phyloP scores from a whole-genome alignment of 257 asterid species.

The Plantago ovata region DNA sequence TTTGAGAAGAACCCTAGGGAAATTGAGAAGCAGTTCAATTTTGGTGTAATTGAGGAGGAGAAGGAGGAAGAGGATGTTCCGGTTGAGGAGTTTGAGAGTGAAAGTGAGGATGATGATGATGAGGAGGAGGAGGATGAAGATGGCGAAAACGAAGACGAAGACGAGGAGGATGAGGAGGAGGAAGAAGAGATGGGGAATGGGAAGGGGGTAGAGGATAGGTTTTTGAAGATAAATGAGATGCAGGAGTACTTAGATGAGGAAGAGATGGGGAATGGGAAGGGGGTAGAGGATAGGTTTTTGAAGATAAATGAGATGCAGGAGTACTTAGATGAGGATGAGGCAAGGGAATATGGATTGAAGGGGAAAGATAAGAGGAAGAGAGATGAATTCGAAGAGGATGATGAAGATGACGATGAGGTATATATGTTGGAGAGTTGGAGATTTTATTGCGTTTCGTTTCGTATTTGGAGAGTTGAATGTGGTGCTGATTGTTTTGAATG shows the following conservation, averaged over 20 bases:
- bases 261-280: conserved; percentile 42
- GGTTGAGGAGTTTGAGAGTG: conserved; percentile 22
- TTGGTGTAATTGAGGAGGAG: conserved; percentile 23
- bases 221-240: conserved; percentile 79
- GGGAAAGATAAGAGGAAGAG: conserved; percentile 41
- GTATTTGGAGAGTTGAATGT: background rate
- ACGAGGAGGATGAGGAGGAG: conserved; percentile 14
- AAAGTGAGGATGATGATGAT: conserved; percentile 21
- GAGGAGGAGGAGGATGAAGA: conserved; percentile 27
- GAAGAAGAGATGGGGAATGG: conserved; percentile 18
- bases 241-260: conserved; percentile 66
- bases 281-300: conserved; percentile 75
- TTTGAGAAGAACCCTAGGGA: conserved; percentile 67
- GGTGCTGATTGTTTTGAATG: background rate
- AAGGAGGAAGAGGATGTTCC: conserved; percentile 4
- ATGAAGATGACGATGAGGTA: conserved; percentile 57
- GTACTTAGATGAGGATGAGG: conserved; percentile 69
- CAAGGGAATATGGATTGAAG: conserved; percentile 63
- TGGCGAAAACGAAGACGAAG: conserved; percentile 19
- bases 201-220: conserved; percentile 68
- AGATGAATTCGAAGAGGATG: conserved; percentile 27
- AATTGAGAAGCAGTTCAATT: conserved; percentile 35
- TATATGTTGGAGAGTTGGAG: background rate
- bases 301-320: conserved; percentile 80
- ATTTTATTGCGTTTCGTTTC: background rate